phyloP scores from a whole-genome alignment of 1,284 basidiomycete species.

The Ceratobasidium sp. region DNA sequence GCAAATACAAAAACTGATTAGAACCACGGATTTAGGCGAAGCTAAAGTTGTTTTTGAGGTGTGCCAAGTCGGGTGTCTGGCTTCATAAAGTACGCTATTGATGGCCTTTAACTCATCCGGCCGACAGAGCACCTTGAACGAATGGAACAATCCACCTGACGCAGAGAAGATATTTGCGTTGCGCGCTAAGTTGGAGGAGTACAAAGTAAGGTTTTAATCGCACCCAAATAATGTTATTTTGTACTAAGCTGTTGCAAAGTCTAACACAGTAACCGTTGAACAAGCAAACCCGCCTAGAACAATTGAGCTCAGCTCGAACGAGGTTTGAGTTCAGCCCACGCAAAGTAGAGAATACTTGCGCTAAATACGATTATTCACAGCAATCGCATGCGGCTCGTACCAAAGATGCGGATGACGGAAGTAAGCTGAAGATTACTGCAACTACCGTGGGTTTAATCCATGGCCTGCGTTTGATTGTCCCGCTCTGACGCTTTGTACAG shows the following conservation, averaged over 20 bases:
- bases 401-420: neutral
- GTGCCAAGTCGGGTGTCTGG: too few relatives aligned
- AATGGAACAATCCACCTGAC: neutral
- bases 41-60: too few relatives aligned
- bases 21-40: too few relatives aligned
- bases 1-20: too few relatives aligned
- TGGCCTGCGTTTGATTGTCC: neutral
- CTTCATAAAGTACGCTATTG: neutral
- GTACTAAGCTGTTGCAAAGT: too few relatives aligned
- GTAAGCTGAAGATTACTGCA: neutral
- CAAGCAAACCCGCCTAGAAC: too few relatives aligned
- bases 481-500: neutral
- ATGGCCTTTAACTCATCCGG: neutral
- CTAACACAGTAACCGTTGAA: too few relatives aligned
- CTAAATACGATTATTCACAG: neutral
- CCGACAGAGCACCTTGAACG: neutral
- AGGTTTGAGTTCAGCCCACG: too few relatives aligned
- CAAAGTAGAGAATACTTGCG: neutral
- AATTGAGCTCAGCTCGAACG: too few relatives aligned
- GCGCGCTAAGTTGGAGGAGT: neutral
- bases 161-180: neutral
- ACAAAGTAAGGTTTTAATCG: neutral
- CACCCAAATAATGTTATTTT: too few relatives aligned
- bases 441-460: neutral
- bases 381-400: neutral